Base-by-base conservation (phyloP, 192 early-diverging fungal genomes). In the Oehlia diaphana region DNA sequence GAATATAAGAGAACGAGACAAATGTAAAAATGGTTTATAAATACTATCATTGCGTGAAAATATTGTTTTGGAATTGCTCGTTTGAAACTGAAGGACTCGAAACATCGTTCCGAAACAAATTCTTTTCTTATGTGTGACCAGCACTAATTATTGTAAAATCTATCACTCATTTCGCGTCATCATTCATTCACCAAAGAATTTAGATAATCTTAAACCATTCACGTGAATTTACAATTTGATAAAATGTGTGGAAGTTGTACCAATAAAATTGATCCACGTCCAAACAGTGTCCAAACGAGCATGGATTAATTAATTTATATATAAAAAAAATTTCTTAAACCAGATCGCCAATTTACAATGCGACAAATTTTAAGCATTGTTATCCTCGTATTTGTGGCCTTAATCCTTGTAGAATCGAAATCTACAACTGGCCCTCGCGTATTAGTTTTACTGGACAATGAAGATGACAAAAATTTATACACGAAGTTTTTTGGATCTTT, bases 371-470 rank as follows among this genome's bases (percentile, higher is more conserved):
- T 58, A 58, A 6, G 50, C 50, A 58, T 58, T 58, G 16, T 58
- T 58, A 0, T 19, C 16, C 13, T 58, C 50, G 50, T 19, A 16
- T 58, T 58, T 13, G 50, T 16, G 14, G 50, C 16, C 21, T 72
- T 72, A 31, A 26, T 62, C 21, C 9, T 33, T 19, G 50, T 71
- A 62, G 50, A 79, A 23, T 91, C 94, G 62, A 87, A 82, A 44
- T 96, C 94, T 4, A 81, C 88, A 5, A 87, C 89, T 13, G 94
- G 94, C 42, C 72, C 77, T 74, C 90, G 91, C 50, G 82, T 93
- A 7, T 82, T 96, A 42, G 92, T 94, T 4, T 78, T 96, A 37
- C 85, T 95, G 10, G 92, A 94, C 64, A 87, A 74, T 37, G 69
- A 83, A 44, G 86, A 78, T 37, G 80, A 83, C n/a, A 82, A 81